Evolutionary conservation across 805 yeast species (phyloP).

Genomic region (Ogataea pilisensis): DNA sequence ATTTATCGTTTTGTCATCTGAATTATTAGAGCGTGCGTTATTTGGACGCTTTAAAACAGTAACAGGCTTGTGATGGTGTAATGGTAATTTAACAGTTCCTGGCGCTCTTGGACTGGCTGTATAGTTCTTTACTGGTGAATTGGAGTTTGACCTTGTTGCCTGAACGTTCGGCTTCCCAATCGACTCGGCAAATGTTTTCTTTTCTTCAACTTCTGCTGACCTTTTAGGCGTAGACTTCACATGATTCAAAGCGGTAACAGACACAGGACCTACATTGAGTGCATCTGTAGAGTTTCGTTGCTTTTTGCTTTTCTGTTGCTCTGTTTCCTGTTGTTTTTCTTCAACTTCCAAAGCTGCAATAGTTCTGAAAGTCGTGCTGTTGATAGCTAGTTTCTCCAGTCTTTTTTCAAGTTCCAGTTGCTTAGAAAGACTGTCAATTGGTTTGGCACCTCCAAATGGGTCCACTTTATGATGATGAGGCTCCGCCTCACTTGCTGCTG

Average conservation of each 20-base stretch:
- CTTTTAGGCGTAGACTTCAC: conserved; percentile 2
- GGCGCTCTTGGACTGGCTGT: not conserved
- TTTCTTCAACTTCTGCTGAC: not conserved
- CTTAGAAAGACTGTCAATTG: conserved; percentile 70
- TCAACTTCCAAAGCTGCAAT: conserved; percentile 23
- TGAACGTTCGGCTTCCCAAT: not conserved
- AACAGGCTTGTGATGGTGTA: not conserved
- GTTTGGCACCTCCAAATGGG: conserved; percentile 83
- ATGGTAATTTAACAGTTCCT: not conserved
- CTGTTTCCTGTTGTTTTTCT: conserved; percentile 6
- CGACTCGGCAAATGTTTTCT: not conserved
- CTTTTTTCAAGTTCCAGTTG: conserved; percentile 58
- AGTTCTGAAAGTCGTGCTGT: conserved; percentile 38
- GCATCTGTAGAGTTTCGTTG: too few species aligned
- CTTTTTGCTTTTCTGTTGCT: conserved; percentile 2
- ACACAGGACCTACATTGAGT: too few species aligned
- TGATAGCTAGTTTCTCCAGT: conserved; percentile 39
- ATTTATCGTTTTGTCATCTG: not conserved
- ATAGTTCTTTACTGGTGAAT: not conserved
- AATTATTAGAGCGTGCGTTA: not conserved
- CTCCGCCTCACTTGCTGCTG: conserved; percentile 3
- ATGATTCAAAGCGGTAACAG: too few species aligned
- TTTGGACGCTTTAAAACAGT: conserved; percentile 1
- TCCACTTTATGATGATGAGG: conserved; percentile 41
- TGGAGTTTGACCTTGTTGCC: not conserved